These are phyloP conservation scores for Dissoconium aciculare DNA, from an alignment of 2,329 filamentous ascomycete species.

Conservation along the genomic window DNA sequence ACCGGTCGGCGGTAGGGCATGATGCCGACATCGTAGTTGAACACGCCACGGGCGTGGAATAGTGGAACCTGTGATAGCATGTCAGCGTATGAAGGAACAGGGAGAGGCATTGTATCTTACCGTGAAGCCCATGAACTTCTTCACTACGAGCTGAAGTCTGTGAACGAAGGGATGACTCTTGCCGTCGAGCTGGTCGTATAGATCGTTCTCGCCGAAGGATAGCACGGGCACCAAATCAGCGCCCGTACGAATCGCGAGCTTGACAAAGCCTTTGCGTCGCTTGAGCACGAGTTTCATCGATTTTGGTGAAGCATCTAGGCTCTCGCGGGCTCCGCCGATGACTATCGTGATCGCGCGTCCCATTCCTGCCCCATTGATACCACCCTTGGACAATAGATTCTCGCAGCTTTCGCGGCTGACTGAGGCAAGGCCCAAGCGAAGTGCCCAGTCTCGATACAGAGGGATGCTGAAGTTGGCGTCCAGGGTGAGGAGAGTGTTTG, in stretches of 20 bases:
- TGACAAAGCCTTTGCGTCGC: conserved; percentile 81
- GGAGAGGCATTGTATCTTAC: conserved; percentile 60
- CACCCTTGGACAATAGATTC: conserved; percentile 70
- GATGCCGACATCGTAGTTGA: conserved; percentile 94
- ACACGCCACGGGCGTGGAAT: conserved; percentile 78
- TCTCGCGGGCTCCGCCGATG: conserved; percentile 81
- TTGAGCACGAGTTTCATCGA: conserved; percentile 64
- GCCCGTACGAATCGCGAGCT: conserved; percentile 80
- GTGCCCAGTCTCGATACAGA: conserved; percentile 85
- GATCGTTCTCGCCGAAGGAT: conserved; percentile 86
- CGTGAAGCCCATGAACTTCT: conserved; percentile 81
- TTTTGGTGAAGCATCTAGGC: conserved; percentile 71
- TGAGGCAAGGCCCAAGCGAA: conserved; percentile 72
- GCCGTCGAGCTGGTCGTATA: conserved; percentile 79
- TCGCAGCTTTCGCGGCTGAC: conserved; percentile 87
- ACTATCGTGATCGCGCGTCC: conserved; percentile 95
- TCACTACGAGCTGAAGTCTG: conserved; percentile 66
- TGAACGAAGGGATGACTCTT: conserved; percentile 65
- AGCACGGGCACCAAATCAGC: conserved; percentile 87
- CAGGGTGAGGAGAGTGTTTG: conserved; percentile 83
- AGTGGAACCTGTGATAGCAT: conserved; percentile 53
- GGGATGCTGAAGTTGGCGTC: conserved; percentile 91
- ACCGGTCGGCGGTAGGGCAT: conserved; percentile 84
- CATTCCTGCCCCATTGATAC: conserved; percentile 64
- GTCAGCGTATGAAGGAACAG: conserved; percentile 48